Evolutionary conservation across 495 filamentous ascomycete genomes (phyloP), one percentile per base, ranked within the genome.

Genomic region (Mytilinidion resinicola): DNA sequence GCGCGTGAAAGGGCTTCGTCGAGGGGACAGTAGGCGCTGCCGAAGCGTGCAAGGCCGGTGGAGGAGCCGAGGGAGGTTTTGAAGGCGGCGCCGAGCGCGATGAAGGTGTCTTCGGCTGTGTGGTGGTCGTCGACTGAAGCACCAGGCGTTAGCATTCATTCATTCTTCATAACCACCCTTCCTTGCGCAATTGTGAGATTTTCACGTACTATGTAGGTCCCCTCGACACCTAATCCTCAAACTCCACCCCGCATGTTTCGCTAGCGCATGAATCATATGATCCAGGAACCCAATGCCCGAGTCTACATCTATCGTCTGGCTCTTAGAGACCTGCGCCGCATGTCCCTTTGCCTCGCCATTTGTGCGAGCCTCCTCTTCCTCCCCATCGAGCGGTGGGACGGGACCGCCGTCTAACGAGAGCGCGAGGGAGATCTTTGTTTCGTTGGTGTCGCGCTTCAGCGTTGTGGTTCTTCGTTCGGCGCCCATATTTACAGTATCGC

Each of bases 231-330:
- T 77, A 20, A 98, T 74, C 9, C 81, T 81, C 64, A 98, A 72
- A 77, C 85, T 90, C 93, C 91, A 96, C 15, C 92, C 92, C 0
- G 88, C 84, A 73, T 98, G 93, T 71, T 98, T 97, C 1, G 93
- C 87, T 39, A 96, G 82, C 30, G 93, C 93, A 70, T 98, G 93
- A 50, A 98, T 78, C 93, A 98, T 97, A 77, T 98, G 93, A 76
- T 98, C 93, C 35, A 98, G 77, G 74, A 98, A 98, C n/a, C 93
- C 93, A 68, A 98, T 95, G 49, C 93, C 93, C 1, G 92, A 93
- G 79, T 87, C 87, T 56, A 97, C 79, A 70, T 80, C 84, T 67
- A 98, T 95, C 48, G 81, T 81, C 76, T 96, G 95, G 51, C 83
- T 85, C 37, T 83, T 81, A 39, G 85, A 88, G 64, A 82, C 77